Evolutionary conservation across 2,329 filamentous ascomycete species (phyloP).

Genomic region (Juglanconis sp.): DNA sequence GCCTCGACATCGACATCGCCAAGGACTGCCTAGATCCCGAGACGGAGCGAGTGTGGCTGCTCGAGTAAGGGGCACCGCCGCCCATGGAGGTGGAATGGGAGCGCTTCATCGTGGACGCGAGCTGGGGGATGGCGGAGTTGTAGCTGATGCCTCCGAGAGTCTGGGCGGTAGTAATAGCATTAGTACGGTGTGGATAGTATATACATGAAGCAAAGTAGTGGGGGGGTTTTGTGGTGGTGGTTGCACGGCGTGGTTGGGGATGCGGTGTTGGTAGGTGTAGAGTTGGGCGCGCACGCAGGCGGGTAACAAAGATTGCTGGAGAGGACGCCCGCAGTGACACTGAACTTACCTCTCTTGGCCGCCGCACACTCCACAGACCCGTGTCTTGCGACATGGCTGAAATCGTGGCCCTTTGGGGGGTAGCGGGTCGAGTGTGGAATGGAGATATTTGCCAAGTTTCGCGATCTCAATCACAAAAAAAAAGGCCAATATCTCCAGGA

Average conservation of each 20-base stretch:
- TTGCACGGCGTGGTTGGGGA: constrained; percentile 48
- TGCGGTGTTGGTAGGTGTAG: constrained; percentile 18
- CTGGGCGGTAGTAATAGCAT: constrained; percentile 40
- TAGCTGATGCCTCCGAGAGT: constrained; percentile 82
- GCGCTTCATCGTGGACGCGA: constrained; percentile 90
- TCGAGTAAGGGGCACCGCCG: constrained; percentile 56
- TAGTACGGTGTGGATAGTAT: background rate
- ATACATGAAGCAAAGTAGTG: constrained; percentile 14
- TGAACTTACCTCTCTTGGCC: constrained; percentile 76
- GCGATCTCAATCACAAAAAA: background rate
- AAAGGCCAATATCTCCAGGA: background rate
- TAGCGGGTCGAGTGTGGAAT: background rate
- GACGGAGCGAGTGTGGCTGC: constrained; percentile 74
- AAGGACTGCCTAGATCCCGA: constrained; percentile 85
- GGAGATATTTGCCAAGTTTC: background rate
- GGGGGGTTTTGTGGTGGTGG: constrained; percentile 8
- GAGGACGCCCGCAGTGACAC: constrained; percentile 17
- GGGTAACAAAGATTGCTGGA: constrained; percentile 4
- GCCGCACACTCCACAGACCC: constrained; percentile 86
- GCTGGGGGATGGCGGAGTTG: constrained; percentile 81
- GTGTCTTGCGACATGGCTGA: constrained; percentile 78
- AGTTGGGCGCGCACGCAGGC: constrained; percentile 17
- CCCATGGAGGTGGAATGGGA: constrained; percentile 73
- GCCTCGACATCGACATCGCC: constrained; percentile 72
- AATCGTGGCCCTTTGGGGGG: constrained; percentile 2